Conservation (phyloP, 2,329 filamentous ascomycete genomes). For the Xylaria sp. region DNA sequence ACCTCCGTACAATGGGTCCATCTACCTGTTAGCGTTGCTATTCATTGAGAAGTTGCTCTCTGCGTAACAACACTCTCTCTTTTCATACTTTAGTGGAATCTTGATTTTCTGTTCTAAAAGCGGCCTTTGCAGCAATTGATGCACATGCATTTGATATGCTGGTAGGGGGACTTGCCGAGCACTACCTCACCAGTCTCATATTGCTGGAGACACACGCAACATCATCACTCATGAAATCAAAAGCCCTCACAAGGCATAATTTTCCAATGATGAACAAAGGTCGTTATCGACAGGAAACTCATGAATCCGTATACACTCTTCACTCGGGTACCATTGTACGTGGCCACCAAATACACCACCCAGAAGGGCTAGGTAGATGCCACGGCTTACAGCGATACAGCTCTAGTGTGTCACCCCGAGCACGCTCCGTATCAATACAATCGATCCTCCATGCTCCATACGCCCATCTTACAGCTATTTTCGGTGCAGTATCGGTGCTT, state of each 20-base stretch:
- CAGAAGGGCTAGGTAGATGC: background rate
- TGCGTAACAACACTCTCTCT: background rate
- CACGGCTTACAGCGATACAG: background rate
- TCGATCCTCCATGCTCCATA: background rate
- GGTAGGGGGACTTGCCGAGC: background rate
- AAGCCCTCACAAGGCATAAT: background rate
- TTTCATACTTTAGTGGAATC: background rate
- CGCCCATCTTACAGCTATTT: background rate
- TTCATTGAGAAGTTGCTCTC: background rate
- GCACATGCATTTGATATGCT: background rate
- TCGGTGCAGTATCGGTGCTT: conserved; percentile 1
- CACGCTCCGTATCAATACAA: background rate
- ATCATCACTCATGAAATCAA: background rate
- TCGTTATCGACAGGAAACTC: background rate
- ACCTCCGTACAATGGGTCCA: background rate
- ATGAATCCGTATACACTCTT: background rate
- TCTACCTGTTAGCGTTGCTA: background rate
- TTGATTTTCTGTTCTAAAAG: background rate
- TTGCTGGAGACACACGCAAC: background rate
- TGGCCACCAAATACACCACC: background rate
- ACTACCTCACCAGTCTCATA: background rate
- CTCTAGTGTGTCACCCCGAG: background rate
- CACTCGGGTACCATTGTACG: background rate
- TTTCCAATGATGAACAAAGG: background rate
- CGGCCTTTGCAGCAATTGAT: background rate